Percentiles rank a stretch among this genome's conserved stretches.
Conservation (phyloP, 2,329 filamentous ascomycete genomes). For the Apiospora rasikravindrae region DNA sequence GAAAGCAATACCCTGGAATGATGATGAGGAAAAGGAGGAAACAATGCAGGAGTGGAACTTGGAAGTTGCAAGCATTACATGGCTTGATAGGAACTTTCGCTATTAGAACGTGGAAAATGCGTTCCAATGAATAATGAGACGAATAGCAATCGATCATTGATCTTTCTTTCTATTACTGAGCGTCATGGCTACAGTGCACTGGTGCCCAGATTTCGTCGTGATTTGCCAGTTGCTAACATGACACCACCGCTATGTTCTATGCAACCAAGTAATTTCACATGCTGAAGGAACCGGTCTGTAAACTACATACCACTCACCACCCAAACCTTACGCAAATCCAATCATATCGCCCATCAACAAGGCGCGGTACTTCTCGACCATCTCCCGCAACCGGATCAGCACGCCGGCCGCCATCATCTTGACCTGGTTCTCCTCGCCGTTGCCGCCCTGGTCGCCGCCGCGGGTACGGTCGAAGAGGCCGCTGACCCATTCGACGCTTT, state of each 20-base stretch:
- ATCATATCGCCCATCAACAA: constrained; percentile 75
- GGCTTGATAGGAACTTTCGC: neutral
- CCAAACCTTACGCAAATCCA: constrained; percentile 36
- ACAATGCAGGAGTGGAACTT: neutral
- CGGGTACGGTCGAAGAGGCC: constrained; percentile 70
- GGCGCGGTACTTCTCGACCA: constrained; percentile 81
- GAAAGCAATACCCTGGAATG: neutral
- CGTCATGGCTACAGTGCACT: neutral
- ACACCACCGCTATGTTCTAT: neutral
- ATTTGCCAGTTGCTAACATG: neutral
- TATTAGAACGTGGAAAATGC: neutral
- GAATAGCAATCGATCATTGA: neutral
- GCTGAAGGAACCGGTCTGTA: neutral
- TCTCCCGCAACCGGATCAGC: constrained; percentile 78
- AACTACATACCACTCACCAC: neutral
- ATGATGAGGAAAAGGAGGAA: neutral
- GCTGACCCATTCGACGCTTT: constrained; percentile 86
- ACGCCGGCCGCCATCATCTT: constrained; percentile 80
- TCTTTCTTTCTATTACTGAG: neutral
- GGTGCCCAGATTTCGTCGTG: neutral
- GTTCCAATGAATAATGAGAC: neutral
- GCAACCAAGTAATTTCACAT: neutral
- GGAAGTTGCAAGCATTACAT: neutral
- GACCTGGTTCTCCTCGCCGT: constrained; percentile 76
- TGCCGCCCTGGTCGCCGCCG: constrained; percentile 51